Evolutionary conservation across 2,329 filamentous ascomycete genomes (phyloP), one percentile per base, ranked within the genome.

Genomic region (Sporothrix variecibatus): DNA sequence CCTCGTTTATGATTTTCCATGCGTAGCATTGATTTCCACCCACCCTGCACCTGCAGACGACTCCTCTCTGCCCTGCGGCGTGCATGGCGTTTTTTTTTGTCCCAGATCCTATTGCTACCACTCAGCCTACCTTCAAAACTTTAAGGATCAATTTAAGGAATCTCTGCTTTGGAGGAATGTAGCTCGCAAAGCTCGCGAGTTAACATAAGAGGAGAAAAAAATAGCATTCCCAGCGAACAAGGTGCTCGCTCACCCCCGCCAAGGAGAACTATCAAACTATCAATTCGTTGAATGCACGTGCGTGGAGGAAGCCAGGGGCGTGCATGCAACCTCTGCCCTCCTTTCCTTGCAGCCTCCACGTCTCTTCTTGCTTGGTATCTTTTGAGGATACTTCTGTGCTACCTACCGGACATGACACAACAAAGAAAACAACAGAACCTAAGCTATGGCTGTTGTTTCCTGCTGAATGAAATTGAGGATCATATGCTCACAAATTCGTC

Each of bases 41-140:
- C 34, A 34, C 4, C 34, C 4, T 5, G 34, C 34, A 5, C 23
- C 15, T 62, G 58, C 58, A 8, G 26, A 28, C n/a, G 23, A 6
- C 51, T 56, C 23, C 51, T 23, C 40, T 67, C 64, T 67, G 40
- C 40, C 64, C 64, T 67, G 64, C 64, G 43, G 26, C 12, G 40
- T 67, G 64, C 64, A 67, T 49, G 15, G 38, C 64, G 43, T 67
- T 12, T 49, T 49, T 46, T 12, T 56, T 26, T 26, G 9, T 56
- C n/a, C 26, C 23, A 31, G 40, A 49, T 67, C 17, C 64, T 49
- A 49, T 31, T 67, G 40, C 64, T 67, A 49, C 64, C 12, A n/a
- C 11, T 6, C 3, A 20, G 15, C 8, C 3, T 15, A 15, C 34
- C 8, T 23, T 43, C 34, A 34, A 34, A 34, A 34, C 4, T 4